Base-by-base conservation (phyloP, 2,329 filamentous ascomycete species). In the Purpureocillium takamizusanense region DNA sequence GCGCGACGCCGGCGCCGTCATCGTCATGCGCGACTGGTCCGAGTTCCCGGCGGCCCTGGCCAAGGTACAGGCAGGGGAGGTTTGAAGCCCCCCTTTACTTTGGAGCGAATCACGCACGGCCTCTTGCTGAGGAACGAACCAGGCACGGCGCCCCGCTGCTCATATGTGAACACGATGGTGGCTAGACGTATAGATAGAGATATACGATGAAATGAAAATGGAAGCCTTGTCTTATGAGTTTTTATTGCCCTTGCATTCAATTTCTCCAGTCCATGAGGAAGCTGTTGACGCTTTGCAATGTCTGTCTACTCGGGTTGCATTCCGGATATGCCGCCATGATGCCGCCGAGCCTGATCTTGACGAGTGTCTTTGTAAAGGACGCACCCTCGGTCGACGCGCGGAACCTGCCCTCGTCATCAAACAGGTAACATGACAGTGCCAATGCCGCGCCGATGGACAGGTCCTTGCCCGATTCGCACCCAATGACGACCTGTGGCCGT, bases 231-330 rank as follows among this genome's bases (percentile, higher is more conserved):
- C 33, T 42, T 42, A 8, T 30, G 12, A 17, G 30, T 17, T 27
- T 25, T 7, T 11, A 11, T 27, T 31, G 31, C 31, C 13, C 21
- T 12, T 30, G 14, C 23, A 56, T 42, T 59, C 40, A 48, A 10
- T 25, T 60, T 33, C 54, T 53, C 59, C 63, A 67, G 40, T 72
- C 72, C 78, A 97, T 90, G 37, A 97, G 63, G 52, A 86, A 94
- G 39, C 85, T 85, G 60, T 97, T 95, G 5, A 97, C 83, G 48
- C 86, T 90, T 60, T 95, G 89, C 29, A 97, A 64, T 0, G 89
- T 95, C 16, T 85, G 74, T 28, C 92, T 72, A 45, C 81, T 89
- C 0, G 90, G 89, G 54, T 94, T 94, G 3, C 82, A 83, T 48
- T 83, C 79, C 1, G 88, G 83, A 54, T 83, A 81, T 0, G 76